These are phyloP conservation scores for Verticillium isaacii DNA, from an alignment of 2,329 filamentous ascomycete genomes.

Conservation along the genomic window DNA sequence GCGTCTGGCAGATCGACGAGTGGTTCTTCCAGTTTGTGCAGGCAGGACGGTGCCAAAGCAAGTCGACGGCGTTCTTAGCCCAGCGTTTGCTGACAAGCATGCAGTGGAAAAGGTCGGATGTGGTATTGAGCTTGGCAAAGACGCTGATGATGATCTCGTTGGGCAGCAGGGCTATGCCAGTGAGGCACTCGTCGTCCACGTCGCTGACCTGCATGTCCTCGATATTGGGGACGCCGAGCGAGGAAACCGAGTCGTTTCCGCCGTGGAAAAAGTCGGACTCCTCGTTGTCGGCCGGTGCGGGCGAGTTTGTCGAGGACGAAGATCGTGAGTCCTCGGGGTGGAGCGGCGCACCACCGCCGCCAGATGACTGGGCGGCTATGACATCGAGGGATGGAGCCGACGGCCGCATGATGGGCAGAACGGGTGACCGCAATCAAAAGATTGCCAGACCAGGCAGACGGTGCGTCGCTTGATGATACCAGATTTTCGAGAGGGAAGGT, in stretches of 20 bases:
- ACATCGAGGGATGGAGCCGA: slow-evolving; percentile 21
- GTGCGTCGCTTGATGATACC: neutral
- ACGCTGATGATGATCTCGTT: slow-evolving; percentile 93
- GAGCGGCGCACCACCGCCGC: slow-evolving; percentile 22
- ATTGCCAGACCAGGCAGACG: neutral
- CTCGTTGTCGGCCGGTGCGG: slow-evolving; percentile 72
- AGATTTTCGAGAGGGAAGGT: neutral
- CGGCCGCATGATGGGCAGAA: slow-evolving; percentile 16
- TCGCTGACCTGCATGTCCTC: slow-evolving; percentile 68
- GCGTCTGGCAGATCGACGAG: slow-evolving; percentile 72
- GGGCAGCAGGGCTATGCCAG: slow-evolving; percentile 80
- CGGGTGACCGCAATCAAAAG: slow-evolving; percentile 1
- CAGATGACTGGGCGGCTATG: slow-evolving; percentile 15
- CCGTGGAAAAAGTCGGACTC: slow-evolving; percentile 90
- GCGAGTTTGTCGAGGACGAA: slow-evolving; percentile 69
- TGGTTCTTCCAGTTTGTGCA: slow-evolving; percentile 86
- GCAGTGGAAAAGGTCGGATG: slow-evolving; percentile 75
- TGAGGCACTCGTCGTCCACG: slow-evolving; percentile 59
- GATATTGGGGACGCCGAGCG: slow-evolving; percentile 74
- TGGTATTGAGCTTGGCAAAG: slow-evolving; percentile 75
- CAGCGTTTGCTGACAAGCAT: slow-evolving; percentile 94
- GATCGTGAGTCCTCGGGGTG: slow-evolving; percentile 49
- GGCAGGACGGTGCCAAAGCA: slow-evolving; percentile 90
- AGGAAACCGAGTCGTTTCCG: slow-evolving; percentile 90
- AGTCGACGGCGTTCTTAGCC: slow-evolving; percentile 86